Conservation (phyloP, 176 grass and related monocot species). For the Saccharum spontaneum region DNA sequence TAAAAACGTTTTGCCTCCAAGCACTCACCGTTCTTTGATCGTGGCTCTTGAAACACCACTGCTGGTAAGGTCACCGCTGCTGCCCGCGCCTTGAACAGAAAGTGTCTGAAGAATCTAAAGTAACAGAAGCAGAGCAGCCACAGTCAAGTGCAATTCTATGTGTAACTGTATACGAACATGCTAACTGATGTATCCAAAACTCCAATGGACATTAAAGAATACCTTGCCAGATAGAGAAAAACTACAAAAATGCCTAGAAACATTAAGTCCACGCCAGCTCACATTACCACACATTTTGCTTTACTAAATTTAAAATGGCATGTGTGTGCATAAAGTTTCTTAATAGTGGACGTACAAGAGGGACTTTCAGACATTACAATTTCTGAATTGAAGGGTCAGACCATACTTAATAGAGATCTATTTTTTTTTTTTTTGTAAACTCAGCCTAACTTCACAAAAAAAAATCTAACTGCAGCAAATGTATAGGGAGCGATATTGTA, state of each 20-base stretch:
- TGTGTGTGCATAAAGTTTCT: not conserved
- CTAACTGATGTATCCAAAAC: constrained; percentile 20
- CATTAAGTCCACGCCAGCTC: not conserved
- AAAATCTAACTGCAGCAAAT: not conserved
- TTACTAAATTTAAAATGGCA: not conserved
- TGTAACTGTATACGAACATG: not conserved
- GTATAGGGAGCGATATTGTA: not conserved
- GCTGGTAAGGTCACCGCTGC: constrained; percentile 62
- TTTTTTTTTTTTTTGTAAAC: not conserved
- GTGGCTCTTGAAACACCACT: constrained; percentile 79
- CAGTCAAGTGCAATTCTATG: constrained; percentile 13
- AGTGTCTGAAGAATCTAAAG: constrained; percentile 91
- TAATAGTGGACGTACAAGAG: not conserved
- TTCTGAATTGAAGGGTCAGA: not conserved
- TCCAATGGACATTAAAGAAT: constrained; percentile 9
- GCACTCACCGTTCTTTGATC: constrained; percentile 73
- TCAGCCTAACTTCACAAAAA: not conserved
- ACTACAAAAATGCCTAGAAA: not conserved
- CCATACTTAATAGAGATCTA: not conserved
- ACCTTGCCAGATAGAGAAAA: constrained; percentile 7
- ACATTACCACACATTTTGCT: not conserved
- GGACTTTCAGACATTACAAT: not conserved
- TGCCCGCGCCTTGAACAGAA: constrained; percentile 72
- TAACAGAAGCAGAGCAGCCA: constrained; percentile 27
- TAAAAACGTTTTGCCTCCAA: not conserved